A percentile compares a stretch with the other conserved stretches of the same genome.
Evolutionary conservation across 73 alveolate genomes (phyloP).

Genomic region (Stentor roeselii): DNA sequence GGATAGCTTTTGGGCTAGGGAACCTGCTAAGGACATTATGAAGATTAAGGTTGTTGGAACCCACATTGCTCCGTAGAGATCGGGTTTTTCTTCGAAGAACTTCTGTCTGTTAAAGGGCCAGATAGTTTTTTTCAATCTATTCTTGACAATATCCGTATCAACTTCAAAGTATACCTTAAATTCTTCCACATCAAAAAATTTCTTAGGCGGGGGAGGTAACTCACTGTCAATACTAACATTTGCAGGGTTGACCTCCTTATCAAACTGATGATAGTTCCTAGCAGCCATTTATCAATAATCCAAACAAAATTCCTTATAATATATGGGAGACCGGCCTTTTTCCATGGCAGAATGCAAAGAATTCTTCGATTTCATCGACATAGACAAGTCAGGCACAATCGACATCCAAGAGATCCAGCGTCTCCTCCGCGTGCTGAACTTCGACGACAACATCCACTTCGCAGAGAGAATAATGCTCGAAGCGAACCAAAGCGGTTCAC

Average conservation of each 20-base stretch:
- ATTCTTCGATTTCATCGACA: slow-evolving; percentile 23
- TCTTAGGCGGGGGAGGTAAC: too few species aligned
- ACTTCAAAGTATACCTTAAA: background rate
- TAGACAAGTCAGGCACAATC: slow-evolving; percentile 24
- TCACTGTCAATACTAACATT: too few species aligned
- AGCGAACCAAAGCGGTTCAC: slow-evolving; percentile 24
- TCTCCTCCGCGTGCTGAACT: background rate
- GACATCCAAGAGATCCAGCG: slow-evolving; percentile 20
- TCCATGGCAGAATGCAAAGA: slow-evolving; percentile 29
- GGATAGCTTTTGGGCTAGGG: background rate
- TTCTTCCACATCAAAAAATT: too few species aligned
- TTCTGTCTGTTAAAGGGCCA: background rate
- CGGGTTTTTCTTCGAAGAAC: background rate
- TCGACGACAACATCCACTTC: slow-evolving; percentile 15
- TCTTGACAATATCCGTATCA: background rate
- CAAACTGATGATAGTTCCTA: too few species aligned
- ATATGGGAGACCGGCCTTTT: slow-evolving; percentile 22
- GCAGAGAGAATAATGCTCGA: slow-evolving; percentile 24
- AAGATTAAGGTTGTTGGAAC: background rate
- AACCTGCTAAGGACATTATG: background rate
- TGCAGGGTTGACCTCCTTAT: too few species aligned
- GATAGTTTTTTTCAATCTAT: background rate
- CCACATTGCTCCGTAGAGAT: background rate
- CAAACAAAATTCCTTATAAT: too few species aligned
- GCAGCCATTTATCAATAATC: too few species aligned